These are phyloP conservation scores for Colletotrichum caudatum DNA, from an alignment of 2,329 filamentous ascomycete species.

Conservation along the genomic window DNA sequence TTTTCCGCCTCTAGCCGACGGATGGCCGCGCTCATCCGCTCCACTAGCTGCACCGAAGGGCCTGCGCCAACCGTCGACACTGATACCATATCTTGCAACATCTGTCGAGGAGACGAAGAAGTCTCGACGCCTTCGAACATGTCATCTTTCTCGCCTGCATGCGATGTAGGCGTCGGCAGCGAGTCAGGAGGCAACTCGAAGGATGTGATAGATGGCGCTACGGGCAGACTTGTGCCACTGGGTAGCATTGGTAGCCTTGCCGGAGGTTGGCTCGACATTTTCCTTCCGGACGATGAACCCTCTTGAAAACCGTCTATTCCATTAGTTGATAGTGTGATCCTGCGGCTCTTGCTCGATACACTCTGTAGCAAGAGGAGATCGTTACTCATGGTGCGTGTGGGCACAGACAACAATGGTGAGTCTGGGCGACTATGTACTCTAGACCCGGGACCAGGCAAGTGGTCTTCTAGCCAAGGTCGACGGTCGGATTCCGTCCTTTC, in stretches of 20 bases:
- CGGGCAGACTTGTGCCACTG: conserved; percentile 51
- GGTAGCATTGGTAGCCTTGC: conserved; percentile 56
- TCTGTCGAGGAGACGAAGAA: conserved; percentile 73
- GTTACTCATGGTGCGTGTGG: conserved; percentile 65
- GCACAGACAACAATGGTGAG: conserved; percentile 64
- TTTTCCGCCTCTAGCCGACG: conserved; percentile 93
- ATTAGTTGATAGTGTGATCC: conserved; percentile 64
- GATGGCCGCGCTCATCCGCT: conserved; percentile 94
- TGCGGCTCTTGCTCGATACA: conserved; percentile 53
- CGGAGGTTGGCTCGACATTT: conserved; percentile 63
- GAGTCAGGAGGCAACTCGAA: conserved; percentile 57
- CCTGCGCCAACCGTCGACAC: conserved; percentile 91
- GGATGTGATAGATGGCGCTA: conserved; percentile 59
- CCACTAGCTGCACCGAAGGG: conserved; percentile 93
- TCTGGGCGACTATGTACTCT: conserved; percentile 65
- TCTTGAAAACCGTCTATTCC: conserved; percentile 57
- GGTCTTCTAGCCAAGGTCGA: conserved; percentile 65
- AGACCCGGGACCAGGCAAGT: conserved; percentile 54
- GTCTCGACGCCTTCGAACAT: conserved; percentile 66
- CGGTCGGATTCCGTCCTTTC: conserved; percentile 57
- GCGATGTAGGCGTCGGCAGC: conserved; percentile 55
- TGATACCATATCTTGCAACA: conserved; percentile 86
- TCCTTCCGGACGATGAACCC: conserved; percentile 56
- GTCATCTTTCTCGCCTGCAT: conserved; percentile 61
- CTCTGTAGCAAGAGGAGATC: conserved; percentile 58